phyloP scores from a whole-genome alignment of 129 eudicot species.

The Artemisia annua region DNA sequence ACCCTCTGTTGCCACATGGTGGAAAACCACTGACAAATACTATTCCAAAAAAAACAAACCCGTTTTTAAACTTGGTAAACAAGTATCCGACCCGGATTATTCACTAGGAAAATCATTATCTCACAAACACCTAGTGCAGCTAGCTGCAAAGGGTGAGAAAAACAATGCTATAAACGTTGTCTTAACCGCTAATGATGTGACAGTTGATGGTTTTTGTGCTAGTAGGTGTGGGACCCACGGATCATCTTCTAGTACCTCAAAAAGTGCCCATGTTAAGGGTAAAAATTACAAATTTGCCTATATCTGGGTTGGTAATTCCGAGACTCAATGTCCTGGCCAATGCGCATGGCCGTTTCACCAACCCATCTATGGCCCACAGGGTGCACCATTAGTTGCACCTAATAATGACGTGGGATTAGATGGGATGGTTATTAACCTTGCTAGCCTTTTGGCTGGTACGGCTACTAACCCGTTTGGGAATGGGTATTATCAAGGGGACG shows the following conservation, averaged over 20 bases:
- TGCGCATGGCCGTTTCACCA: conserved; percentile 90
- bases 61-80: conserved; percentile 44
- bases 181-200: conserved; percentile 56
- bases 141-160: conserved; percentile 50
- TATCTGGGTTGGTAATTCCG: conserved; percentile 77
- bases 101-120: conserved; percentile 52
- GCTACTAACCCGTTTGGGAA: conserved; percentile 65
- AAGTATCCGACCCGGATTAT: conserved; percentile 41
- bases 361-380: conserved; percentile 72
- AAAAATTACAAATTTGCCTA: conserved; percentile 48
- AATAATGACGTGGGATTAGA: conserved; percentile 63
- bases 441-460: conserved; percentile 50
- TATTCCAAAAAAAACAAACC: conserved; percentile 33
- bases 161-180: conserved; percentile 60
- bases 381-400: conserved; percentile 56
- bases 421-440: conserved; percentile 56
- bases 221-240: conserved; percentile 71
- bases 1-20: conserved; percentile 84
- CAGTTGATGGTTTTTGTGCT: conserved; percentile 54
- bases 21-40: conserved; percentile 70
- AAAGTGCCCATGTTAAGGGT: conserved; percentile 14
- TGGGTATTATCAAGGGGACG: conserved; percentile 61
- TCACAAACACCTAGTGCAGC: conserved; percentile 36
- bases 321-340: conserved; percentile 60
- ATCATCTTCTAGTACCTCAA: conserved; percentile 17